A percentile compares a stretch with the other conserved stretches of the same genome.
These are phyloP conservation scores for Jimgerdemannia flammicorona DNA, from an alignment of 192 early-diverging fungal species.

Conservation along the genomic window DNA sequence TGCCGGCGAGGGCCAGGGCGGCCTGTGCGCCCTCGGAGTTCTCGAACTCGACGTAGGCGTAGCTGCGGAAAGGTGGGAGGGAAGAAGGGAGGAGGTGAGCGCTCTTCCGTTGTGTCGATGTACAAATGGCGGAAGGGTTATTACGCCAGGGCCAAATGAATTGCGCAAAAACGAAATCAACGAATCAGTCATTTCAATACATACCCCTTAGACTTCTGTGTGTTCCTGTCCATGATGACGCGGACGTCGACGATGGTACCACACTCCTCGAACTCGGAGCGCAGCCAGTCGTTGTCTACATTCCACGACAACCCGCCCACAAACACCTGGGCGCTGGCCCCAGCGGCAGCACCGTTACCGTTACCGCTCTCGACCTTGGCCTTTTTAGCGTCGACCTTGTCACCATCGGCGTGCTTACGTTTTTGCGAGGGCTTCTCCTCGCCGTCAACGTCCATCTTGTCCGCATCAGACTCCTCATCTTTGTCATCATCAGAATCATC, in stretches of 20 bases:
- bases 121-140: too few relatives aligned
- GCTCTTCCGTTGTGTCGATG: too few relatives aligned
- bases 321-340: conserved; percentile 54
- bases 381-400: conserved; percentile 43
- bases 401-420: conserved; percentile 44
- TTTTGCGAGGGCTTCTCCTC: conserved; percentile 41
- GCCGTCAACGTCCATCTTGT: conserved; percentile 43
- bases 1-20: conserved; percentile 62
- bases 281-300: conserved; percentile 61
- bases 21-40: conserved; percentile 57
- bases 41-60: conserved; percentile 88
- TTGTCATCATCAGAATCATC: conserved; percentile 21
- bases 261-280: conserved; percentile 55
- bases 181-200: conserved; percentile 8
- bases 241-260: conserved; percentile 73
- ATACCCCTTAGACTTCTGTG: conserved; percentile 73
- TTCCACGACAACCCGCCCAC: conserved; percentile 75
- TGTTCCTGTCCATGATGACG: conserved; percentile 71
- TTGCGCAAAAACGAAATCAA: too few relatives aligned
- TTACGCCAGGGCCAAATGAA: too few relatives aligned
- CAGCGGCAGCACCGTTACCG: conserved; percentile 15
- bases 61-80: conserved; percentile 38
- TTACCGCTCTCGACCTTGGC: conserved; percentile 40
- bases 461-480: conserved; percentile 34
- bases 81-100: background rate